Base-by-base conservation (phyloP, 805 yeast species). In the Lipomyces yamadae region DNA sequence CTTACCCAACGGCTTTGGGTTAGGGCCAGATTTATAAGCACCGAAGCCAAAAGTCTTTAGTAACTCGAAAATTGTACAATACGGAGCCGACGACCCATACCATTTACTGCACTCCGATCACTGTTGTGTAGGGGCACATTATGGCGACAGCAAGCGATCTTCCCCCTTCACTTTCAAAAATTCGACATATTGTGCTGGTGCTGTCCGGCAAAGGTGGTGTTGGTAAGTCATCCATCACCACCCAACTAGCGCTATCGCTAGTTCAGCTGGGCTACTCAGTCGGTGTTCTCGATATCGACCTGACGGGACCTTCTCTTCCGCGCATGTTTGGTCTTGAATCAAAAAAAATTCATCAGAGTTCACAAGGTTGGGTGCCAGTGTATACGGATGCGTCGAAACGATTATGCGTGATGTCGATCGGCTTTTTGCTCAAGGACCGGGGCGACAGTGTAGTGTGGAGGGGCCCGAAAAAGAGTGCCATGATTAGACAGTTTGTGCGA, bases 131-230 rank as follows among this genome's bases (percentile, higher is more conserved):
- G 30, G 30, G n/a, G 11, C 29, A 32, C 18, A 29, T 4, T 11
- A 52, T 52, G 55, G 55, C 55, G 34, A 52, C 55, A n/a, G 15
- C 55, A 32, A 29, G 29, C 35, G 48, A 59, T 11, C 33, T 30
- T 13, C 61, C 67, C 2, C 72, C 76, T 45, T 76, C 85, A 0
- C 73, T 85, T 30, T 73, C 78, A 29, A 80, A 83, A 60, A 88
- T 94, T 39, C 87, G 88, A 72, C 97, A 94, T 76, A 86, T 95
- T 3, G 76, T 92, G 2, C 82, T 95, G 45, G 88, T 95, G 10
- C 84, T 95, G 2, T 92, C 97, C 0, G 99, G 98, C 0, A 92
- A 92, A 77, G 98, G 98, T 35, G 98, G 99, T 32, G 99, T 95
- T 0, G 99, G 99, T 1, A 95, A 95, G 76, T 92, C 97, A 11